These are phyloP conservation scores for Dacryopinax spathularia DNA, from an alignment of 768 basidiomycete genomes.

Conservation along the genomic window DNA sequence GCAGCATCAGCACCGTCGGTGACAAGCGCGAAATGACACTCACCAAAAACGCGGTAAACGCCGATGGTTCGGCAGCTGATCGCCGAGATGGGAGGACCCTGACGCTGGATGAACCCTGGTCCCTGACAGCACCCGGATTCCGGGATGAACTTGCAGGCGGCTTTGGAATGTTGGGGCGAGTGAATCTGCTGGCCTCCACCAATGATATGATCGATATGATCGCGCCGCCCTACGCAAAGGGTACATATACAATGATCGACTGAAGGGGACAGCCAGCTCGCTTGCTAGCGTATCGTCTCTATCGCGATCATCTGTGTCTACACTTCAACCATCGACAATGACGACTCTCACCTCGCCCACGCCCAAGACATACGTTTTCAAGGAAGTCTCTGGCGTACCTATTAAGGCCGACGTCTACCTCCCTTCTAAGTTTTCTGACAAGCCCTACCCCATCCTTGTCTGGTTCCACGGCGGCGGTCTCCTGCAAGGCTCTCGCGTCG, in stretches of 20 bases:
- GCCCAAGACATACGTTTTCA: background rate
- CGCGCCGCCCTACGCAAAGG: too few species aligned
- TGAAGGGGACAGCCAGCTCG: background rate
- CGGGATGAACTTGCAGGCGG: too few species aligned
- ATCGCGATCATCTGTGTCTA: too few species aligned
- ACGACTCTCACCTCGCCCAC: background rate
- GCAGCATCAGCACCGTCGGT: too few species aligned
- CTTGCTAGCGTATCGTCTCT: background rate
- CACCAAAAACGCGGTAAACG: too few species aligned
- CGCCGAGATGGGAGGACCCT: too few species aligned
- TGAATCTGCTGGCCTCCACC: slow-evolving; percentile 1
- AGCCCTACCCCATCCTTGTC: slow-evolving; percentile 15
- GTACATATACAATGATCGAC: background rate
- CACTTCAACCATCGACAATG: too few species aligned
- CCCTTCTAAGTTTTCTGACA: slow-evolving; percentile 9
- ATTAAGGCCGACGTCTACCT: slow-evolving; percentile 22
- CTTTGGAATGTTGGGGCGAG: too few species aligned
- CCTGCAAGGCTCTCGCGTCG: slow-evolving; percentile 15
- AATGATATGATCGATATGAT: background rate
- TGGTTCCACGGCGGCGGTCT: slow-evolving; percentile 24
- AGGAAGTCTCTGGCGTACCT: slow-evolving; percentile 5
- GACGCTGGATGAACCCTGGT: too few species aligned
- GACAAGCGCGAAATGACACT: too few species aligned
- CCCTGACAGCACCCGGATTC: too few species aligned
- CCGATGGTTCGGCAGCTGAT: too few species aligned